Conservation (phyloP, 768 basidiomycete species). For the Guyanaporus albipodus region DNA sequence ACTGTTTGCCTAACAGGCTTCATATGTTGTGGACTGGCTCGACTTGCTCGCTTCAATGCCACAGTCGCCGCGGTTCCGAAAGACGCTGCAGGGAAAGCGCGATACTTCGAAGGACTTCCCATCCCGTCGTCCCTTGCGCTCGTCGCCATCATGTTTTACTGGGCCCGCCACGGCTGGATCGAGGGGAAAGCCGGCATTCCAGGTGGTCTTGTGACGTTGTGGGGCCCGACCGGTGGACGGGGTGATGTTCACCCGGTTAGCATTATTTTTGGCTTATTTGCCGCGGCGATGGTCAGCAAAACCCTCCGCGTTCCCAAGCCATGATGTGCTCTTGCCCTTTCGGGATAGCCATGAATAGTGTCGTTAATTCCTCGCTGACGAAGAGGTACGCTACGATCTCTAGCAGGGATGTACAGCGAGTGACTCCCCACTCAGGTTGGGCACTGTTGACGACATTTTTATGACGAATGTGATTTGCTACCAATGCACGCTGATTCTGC, state of each 20-base stretch:
- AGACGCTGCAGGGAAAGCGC: constrained; percentile 78
- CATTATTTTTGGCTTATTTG: constrained; percentile 81
- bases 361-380: background rate
- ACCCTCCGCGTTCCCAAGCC: constrained; percentile 84
- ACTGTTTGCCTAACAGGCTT: constrained; percentile 82
- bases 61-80: constrained; percentile 94
- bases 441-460: constrained; percentile 6
- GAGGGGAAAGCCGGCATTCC: constrained; percentile 74
- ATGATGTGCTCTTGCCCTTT: constrained; percentile 31
- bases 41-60: constrained; percentile 97
- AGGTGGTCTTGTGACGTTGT: constrained; percentile 66
- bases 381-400: constrained; percentile 6
- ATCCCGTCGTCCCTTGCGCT: constrained; percentile 87
- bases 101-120: constrained; percentile 96
- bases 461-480: constrained; percentile 14
- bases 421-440: constrained; percentile 4
- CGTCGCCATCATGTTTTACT: constrained; percentile 75
- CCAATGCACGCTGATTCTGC: background rate
- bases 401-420: no score
- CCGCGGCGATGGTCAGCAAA: constrained; percentile 97
- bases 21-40: constrained; percentile 94
- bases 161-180: constrained; percentile 83
- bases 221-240: constrained; percentile 66
- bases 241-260: constrained; percentile 84
- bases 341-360: background rate